Evolutionary conservation across 73 alveolate genomes (phyloP), one percentile per base, ranked within the genome.

Genomic region (Tetrahymena elliotti): DNA sequence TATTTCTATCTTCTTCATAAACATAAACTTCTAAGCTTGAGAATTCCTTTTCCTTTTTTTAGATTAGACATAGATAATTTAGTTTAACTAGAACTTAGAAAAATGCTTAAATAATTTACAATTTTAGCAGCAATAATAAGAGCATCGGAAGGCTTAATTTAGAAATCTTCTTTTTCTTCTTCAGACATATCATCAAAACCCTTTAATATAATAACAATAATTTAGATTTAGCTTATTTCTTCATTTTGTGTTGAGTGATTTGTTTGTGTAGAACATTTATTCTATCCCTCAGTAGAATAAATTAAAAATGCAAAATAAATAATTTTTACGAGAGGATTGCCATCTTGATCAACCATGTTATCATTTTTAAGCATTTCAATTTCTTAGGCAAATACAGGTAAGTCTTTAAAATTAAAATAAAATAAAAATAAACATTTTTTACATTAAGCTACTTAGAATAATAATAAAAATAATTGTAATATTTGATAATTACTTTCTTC

Each of bases 161-260:
- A 96, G 92, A 96, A 98, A 96, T 99, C 99, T 39, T 99, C 99
- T 93, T 95, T 97, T 92, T 99, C 99, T 53, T 98, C 99, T 33
- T 98, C 99, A 95, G 95, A 84, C 84, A 94, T 68, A 47, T 94
- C 96, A 36, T 94, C 96, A 24, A 94, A 82, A 16, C 95, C 96
- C 38, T 68, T 27, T 68, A 68, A 6, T 68, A n/a, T 68, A 2
- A 27, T 31, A 10, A 68, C n/a, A 68, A 22, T 22, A 68, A 27
- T 4, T 68, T 24, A 27, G 11, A 68, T n/a, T 18, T 47, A 47
- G 20, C 82, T 12, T 8, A 2, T 3, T 1, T 3, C 13, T 68
- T 68, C 38, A 27, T 24, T n/a, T 68, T 8, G 34, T 1, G 33
- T 68, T 27, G 22, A 68, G 20, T 27, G 36, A n/a, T n/a, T n/a